Evolutionary conservation across 2,329 filamentous ascomycete genomes (phyloP).

Genomic region (Ophiostoma triangulosporum): DNA sequence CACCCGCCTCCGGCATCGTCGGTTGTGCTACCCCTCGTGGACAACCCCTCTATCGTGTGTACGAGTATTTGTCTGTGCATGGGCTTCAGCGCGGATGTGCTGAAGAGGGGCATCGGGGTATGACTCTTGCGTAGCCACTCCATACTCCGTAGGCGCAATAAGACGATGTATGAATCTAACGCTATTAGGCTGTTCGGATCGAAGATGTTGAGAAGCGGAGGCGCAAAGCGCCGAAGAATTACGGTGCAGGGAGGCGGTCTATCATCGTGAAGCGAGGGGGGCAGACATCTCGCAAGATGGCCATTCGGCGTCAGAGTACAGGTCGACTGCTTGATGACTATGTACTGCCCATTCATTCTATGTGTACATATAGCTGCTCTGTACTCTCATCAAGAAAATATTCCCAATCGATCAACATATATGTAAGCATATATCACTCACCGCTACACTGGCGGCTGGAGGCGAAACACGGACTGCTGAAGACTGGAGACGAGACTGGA

Average conservation of each 20-base stretch:
- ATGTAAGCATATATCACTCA: not conserved
- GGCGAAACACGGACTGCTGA: not conserved
- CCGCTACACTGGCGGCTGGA: not conserved
- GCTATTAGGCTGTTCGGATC: not conserved
- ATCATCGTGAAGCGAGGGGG: too few species aligned
- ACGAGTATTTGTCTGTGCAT: too few species aligned
- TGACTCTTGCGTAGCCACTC: too few species aligned
- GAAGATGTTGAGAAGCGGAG: not conserved
- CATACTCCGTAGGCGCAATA: too few species aligned
- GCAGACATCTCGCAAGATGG: too few species aligned
- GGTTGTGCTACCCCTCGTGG: slow-evolving; percentile 1
- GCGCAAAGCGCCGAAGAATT: not conserved
- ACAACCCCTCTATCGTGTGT: not conserved
- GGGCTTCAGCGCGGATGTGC: not conserved
- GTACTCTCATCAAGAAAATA: too few species aligned
- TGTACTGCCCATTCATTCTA: too few species aligned
- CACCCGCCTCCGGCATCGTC: not conserved
- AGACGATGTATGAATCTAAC: too few species aligned
- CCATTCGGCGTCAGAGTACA: too few species aligned
- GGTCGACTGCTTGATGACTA: too few species aligned
- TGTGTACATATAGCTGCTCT: too few species aligned
- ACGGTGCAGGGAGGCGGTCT: too few species aligned
- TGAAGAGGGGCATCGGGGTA: not conserved
- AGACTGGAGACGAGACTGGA: not conserved
- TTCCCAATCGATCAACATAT: not conserved